phyloP scores from a whole-genome alignment of 2,329 filamentous ascomycete genomes.

The Talaromyces amestolkiae region DNA sequence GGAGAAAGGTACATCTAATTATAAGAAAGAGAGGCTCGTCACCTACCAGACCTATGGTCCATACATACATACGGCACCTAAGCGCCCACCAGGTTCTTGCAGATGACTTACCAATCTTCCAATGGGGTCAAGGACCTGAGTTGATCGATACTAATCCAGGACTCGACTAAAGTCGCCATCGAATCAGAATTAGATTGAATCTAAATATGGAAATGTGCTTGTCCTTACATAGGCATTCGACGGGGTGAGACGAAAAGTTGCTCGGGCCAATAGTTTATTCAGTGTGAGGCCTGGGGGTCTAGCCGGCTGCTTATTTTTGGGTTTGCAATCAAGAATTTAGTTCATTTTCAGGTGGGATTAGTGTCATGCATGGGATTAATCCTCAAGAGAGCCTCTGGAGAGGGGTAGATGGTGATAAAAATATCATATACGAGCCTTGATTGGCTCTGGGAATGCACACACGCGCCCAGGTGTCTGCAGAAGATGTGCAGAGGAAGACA shows the following conservation, averaged over 20 bases:
- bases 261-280: constrained; percentile 7
- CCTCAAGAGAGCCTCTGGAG: not conserved
- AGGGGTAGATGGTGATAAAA: not conserved
- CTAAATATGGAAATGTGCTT: constrained; percentile 9
- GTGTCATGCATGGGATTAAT: not conserved
- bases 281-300: not conserved
- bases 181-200: not conserved
- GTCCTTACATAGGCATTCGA: not conserved
- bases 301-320: not conserved
- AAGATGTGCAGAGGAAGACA: not conserved
- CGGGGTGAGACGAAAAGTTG: not conserved
- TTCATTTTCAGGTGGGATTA: not conserved
- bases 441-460: not conserved
- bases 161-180: not conserved
- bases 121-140: not conserved
- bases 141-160: not conserved
- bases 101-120: not conserved
- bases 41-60: not conserved
- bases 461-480: constrained; percentile 1
- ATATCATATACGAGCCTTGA: not conserved
- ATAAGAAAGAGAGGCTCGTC: not conserved
- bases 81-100: not conserved
- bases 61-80: not conserved
- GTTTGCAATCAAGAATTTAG: not conserved
- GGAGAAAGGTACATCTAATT: constrained; percentile 11